Percentiles rank a stretch among this genome's conserved stretches.
Conservation (phyloP, 139 green algal genomes). For the Closterium sp. region DNA sequence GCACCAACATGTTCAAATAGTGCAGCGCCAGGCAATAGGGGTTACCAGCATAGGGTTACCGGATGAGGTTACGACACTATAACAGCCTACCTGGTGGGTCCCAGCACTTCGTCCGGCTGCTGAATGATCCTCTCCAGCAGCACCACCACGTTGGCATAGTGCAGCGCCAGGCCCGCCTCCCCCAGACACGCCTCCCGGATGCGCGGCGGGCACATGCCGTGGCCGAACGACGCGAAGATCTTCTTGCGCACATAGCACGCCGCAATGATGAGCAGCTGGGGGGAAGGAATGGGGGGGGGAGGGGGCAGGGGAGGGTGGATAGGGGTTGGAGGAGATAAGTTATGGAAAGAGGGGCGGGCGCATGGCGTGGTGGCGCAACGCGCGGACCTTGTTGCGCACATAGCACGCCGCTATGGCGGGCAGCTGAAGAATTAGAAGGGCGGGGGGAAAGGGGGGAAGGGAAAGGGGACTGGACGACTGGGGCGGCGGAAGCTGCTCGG, state of each 20-base stretch:
- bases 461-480: too few species aligned
- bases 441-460: not conserved
- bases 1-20: constrained; percentile 7
- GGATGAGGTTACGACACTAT: not conserved
- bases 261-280: not conserved
- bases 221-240: constrained; percentile 5
- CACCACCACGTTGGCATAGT: constrained; percentile 26
- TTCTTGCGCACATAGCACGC: constrained; percentile 1
- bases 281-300: not conserved
- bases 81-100: not conserved
- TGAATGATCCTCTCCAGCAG: constrained; percentile 18
- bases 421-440: not conserved
- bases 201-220: not conserved
- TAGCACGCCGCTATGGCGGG: not conserved
- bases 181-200: constrained; percentile 2
- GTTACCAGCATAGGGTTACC: too few species aligned
- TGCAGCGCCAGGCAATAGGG: not conserved
- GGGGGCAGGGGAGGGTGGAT: not conserved
- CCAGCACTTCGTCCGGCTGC: not conserved
- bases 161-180: constrained; percentile 3
- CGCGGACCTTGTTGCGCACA: not conserved
- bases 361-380: not conserved
- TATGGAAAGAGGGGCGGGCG: not conserved
- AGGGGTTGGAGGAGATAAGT: too few species aligned
- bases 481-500: too few species aligned